Base-by-base conservation (phyloP, 2,329 filamentous ascomycete species). In the Dothistroma pini region DNA sequence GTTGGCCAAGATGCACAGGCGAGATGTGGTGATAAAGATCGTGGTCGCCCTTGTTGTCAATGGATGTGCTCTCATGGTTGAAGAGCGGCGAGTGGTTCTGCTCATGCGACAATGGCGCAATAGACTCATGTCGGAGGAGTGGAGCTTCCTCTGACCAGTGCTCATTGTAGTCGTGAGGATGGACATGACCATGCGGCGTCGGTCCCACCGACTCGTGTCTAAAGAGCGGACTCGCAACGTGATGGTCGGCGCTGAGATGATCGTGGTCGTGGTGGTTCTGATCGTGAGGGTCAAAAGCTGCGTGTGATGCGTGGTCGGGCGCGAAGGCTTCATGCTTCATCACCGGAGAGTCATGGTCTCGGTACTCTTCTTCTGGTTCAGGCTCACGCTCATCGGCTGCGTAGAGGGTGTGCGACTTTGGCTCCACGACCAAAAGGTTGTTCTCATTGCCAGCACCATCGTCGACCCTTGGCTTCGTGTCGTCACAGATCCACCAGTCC, bases 401-500 rank as follows among this genome's bases (percentile, higher is more conserved):
- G n/a, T 54, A 25, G 52, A 60, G 49, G 19, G 57, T 50, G 22
- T 56, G 47, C 19, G 58, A 49, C 35, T 66, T 58, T 10, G 63
- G 55, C 38, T 71, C 71, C 44, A 79, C 75, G 34, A 73, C 65
- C 21, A 83, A 69, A 51, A 82, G 69, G 66, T 85, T 85, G 74
- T 85, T 84, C 64, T 76, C 74, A 68, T 84, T 83, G 51, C 83
- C 83, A 8, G 68, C 64, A n/a, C 78, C 76, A 68, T 84, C 83
- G 19, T 78, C 78, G 22, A 78, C 82, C 58, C 80, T 85, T 14
- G 84, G 82, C 57, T 81, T 79, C 50, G 78, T 78, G 60, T 90
- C 85, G 67, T 91, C 84, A 51, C 90, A 74, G 25, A 86, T 79
- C 88, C 88, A 90, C 84, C 86, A 89, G 65, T 89, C 83, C 53